Evolutionary conservation across 257 asterid species (phyloP), one percentile per base, ranked within the genome.

Genomic region (Solanum pimpinellifolium): DNA sequence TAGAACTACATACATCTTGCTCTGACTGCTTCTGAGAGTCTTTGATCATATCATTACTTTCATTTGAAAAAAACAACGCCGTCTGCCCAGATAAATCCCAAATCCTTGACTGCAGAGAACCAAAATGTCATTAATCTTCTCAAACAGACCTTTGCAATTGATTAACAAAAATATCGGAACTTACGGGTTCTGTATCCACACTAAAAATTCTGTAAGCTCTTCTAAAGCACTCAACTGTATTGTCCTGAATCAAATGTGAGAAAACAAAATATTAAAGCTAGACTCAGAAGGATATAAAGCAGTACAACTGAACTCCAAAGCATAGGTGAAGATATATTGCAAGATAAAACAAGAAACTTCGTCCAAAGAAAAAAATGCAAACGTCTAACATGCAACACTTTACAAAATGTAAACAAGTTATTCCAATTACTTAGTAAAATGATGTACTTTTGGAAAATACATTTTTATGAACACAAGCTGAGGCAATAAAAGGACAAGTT

Each of bases 61-160:
- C 97, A 33, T 91, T 93, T 91, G 92, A 86, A 89, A 94, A 91
- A 91, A 92, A 95, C 91, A 93, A 87, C 25, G 90, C 89, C 37
- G 97, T 94, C 92, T 92, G 96, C 86, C 98, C 99, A 39, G 99
- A 93, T 87, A 97, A 96, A 92, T 97, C 99, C 99, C 99, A 97
- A 88, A 97, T 92, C 88, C 95, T 92, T 76, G 93, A 89, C 99
- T 97, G 98, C 92, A 88, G 77, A 80, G 69, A 81, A 77, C 85
- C 66, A 86, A 88, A 83, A 86, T 85, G 72, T 29, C 66, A 62
- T 86, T 90, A 88, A 91, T 89, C 82, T 90, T 73, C 87, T 41
- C 84, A 85, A 70, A 89, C n/a, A 52, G 82, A 86, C n/a, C 60
- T 47, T 52, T 46, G 25, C 25, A 9, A 89, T 49, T 87, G 83